A percentile compares a stretch with the other conserved stretches of the same genome.
Conservation (phyloP, 2,329 filamentous ascomycete genomes). For the Exophiala phaeomuriformis region DNA sequence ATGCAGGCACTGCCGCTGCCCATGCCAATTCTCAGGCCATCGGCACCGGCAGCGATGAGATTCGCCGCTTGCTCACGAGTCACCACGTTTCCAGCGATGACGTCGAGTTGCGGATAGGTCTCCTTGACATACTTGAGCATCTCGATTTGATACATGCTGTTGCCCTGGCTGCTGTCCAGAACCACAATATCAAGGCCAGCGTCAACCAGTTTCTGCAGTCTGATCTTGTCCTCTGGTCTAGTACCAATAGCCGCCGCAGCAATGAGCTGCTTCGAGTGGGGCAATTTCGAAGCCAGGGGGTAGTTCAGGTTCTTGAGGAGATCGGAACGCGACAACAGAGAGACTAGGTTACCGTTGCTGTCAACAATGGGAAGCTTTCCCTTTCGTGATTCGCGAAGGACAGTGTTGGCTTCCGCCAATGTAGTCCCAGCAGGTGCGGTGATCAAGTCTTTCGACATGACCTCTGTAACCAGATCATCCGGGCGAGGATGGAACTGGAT, state of each 20-base stretch:
- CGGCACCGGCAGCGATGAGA: constrained; percentile 86
- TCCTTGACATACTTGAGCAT: constrained; percentile 97
- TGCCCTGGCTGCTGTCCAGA: constrained; percentile 93
- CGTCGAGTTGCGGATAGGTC: constrained; percentile 76
- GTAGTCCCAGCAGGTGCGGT: constrained; percentile 79
- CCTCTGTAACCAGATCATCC: constrained; percentile 66
- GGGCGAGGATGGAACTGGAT: constrained; percentile 87
- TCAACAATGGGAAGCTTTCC: constrained; percentile 94
- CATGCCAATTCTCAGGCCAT: constrained; percentile 98
- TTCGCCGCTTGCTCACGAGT: constrained; percentile 91
- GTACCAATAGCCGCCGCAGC: constrained; percentile 94
- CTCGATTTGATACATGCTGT: constrained; percentile 96
- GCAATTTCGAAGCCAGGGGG: constrained; percentile 90
- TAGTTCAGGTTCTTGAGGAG: constrained; percentile 98
- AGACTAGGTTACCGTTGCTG: constrained; percentile 73
- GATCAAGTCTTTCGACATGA: constrained; percentile 93
- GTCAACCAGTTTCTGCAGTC: constrained; percentile 80
- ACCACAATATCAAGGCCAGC: constrained; percentile 93
- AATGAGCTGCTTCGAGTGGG: constrained; percentile 94
- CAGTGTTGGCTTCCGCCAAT: constrained; percentile 81
- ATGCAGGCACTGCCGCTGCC: constrained; percentile 97
- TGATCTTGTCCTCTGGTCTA: constrained; percentile 80
- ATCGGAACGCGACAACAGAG: constrained; percentile 88
- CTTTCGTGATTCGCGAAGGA: constrained; percentile 94
- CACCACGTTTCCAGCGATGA: constrained; percentile 97